Evolutionary conservation across 2,329 filamentous ascomycete genomes (phyloP), one percentile per base, ranked within the genome.

Genomic region (Sordariomycetes sp.): DNA sequence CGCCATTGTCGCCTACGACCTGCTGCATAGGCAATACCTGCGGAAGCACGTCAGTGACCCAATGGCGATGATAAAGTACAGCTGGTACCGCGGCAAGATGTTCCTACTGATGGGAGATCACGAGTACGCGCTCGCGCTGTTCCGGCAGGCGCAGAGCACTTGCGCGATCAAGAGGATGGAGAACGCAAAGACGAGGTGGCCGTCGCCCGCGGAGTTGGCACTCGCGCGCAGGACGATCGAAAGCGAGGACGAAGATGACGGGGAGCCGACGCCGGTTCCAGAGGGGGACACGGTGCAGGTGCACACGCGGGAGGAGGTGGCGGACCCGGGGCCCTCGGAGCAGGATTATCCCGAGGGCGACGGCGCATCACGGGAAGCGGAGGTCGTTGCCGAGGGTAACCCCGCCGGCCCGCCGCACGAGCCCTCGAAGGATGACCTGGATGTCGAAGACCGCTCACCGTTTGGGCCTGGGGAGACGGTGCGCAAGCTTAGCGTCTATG

Each of bases 51-150:
- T 13, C 15, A 13, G 17, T 15, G 53, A 58, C 10, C 17, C 28
- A n/a, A 5, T 52, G 42, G 53, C 52, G 17, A 52, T 39, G 5
- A 52, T 58, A 13, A 54, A 55, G 36, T 58, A 54, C 34, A 53
- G 52, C 20, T 58, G 53, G 52, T 58, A 58, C 28, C 36, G 57
- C 10, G 57, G 57, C 15, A 52, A 48, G 42, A 54, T 58, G 57
- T 58, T 58, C 42, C 52, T 39, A 5, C 52, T 58, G 22, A 52
- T 51, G 52, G 57, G 57, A 6, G n/a, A 54, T 34, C 36, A 50
- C 2, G 52, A 39, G 22, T 24, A 51, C 20, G 57, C 57, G 13
- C 15, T 51, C 2, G 53, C 32, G 32, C 28, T 58, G 39, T 58
- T 57, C 36, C 35, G 36, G 7, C 45, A 55, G 22, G 52, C 57